Percentiles rank a stretch among this genome's conserved stretches.
Evolutionary conservation across 2,329 filamentous ascomycete species (phyloP).

Genomic region (Tolypocladium ophioglossoides): DNA sequence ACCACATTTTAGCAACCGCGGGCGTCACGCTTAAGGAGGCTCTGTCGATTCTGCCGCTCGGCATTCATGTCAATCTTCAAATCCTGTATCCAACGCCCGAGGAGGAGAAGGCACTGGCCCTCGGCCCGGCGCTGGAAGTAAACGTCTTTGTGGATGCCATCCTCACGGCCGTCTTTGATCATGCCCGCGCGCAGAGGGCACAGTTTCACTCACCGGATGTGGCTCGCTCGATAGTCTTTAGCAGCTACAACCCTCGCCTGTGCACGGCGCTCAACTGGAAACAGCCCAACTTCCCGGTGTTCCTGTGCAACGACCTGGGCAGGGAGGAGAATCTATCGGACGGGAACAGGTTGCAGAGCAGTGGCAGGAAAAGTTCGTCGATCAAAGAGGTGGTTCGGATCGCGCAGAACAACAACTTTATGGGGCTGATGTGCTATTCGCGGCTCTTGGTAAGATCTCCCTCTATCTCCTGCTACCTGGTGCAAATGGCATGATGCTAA

Average conservation of each 20-base stretch:
- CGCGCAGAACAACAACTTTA: conserved; percentile 93
- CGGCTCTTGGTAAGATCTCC: conserved; percentile 61
- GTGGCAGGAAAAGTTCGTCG: conserved; percentile 65
- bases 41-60: conserved; percentile 60
- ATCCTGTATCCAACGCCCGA: conserved; percentile 71
- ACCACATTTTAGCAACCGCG: conserved; percentile 61
- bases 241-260: conserved; percentile 79
- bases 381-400: conserved; percentile 93
- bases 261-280: conserved; percentile 98
- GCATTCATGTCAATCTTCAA: conserved; percentile 86
- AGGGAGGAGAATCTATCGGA: conserved; percentile 37
- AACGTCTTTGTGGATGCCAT: conserved; percentile 81
- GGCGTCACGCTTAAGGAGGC: conserved; percentile 75
- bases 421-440: conserved; percentile 89
- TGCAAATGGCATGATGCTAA: conserved; percentile 8
- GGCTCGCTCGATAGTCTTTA: conserved; percentile 84
- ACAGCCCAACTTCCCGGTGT: conserved; percentile 94
- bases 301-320: conserved; percentile 88
- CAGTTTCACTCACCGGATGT: conserved; percentile 58
- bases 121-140: conserved; percentile 70
- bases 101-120: conserved; percentile 59
- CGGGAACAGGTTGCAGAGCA: conserved; percentile 33
- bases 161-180: conserved; percentile 79
- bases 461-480: neutral
- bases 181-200: conserved; percentile 58